These are phyloP conservation scores for Lichtheimia hyalospora DNA, from an alignment of 371 early-diverging fungal genomes.

Conservation along the genomic window DNA sequence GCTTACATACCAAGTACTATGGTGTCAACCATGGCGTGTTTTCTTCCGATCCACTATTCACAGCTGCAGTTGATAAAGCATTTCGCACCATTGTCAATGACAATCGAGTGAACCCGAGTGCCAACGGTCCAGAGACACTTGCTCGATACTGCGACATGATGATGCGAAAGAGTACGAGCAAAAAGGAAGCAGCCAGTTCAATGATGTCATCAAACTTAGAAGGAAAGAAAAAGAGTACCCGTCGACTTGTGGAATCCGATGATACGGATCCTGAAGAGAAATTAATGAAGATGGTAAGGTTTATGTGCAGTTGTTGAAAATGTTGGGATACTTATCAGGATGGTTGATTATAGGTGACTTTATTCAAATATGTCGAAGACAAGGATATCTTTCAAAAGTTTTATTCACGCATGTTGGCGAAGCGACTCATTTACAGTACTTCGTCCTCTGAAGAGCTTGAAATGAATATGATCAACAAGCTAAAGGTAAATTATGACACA, in stretches of 20 bases:
- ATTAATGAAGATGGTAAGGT: constrained; percentile 42
- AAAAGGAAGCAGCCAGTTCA: constrained; percentile 23
- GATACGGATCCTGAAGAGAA: constrained; percentile 60
- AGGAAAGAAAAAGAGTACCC: constrained; percentile 29
- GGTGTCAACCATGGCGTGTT: constrained; percentile 65
- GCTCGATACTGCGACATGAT: constrained; percentile 83
- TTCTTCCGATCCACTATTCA: constrained; percentile 66
- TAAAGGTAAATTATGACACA: constrained; percentile 49
- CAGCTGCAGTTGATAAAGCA: constrained; percentile 85
- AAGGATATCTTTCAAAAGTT: constrained; percentile 95
- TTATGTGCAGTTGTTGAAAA: background rate
- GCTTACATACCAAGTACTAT: constrained; percentile 65
- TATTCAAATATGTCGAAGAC: constrained; percentile 92
- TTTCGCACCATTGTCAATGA: constrained; percentile 79
- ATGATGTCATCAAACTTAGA: constrained; percentile 9
- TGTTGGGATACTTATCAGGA: background rate
- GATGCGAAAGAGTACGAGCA: constrained; percentile 62
- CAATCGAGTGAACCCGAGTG: constrained; percentile 41
- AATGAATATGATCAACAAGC: constrained; percentile 77
- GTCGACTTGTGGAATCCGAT: constrained; percentile 18
- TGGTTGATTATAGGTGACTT: constrained; percentile 44
- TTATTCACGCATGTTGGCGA: constrained; percentile 86
- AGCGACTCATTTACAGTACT: constrained; percentile 80
- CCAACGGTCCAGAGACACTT: constrained; percentile 73
- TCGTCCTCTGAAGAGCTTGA: constrained; percentile 87